Percentiles rank a stretch among this genome's conserved stretches.
phyloP scores from a whole-genome alignment of 345 rosid genomes.

The Syzygium jambos region DNA sequence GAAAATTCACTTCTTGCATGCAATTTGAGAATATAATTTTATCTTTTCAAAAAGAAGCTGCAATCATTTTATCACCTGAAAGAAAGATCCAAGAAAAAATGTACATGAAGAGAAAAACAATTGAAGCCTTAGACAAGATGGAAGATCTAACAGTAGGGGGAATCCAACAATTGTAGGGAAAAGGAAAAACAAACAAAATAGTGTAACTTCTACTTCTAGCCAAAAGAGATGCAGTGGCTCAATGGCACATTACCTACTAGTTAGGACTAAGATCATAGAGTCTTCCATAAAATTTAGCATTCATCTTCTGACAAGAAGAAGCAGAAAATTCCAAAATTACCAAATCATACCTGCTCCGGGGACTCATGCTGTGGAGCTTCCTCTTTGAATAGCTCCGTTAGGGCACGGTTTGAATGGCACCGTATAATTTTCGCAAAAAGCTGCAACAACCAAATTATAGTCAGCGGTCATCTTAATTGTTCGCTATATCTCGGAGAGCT shows the following conservation, averaged over 20 bases:
- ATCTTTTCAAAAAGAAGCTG: background rate
- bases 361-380: constrained; percentile 34
- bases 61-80: background rate
- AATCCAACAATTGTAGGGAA: background rate
- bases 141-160: background rate
- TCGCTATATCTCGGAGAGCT: background rate
- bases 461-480: background rate
- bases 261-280: background rate
- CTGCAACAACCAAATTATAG: background rate
- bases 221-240: background rate
- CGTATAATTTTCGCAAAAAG: constrained; percentile 27
- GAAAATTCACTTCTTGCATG: background rate
- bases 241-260: background rate
- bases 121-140: background rate
- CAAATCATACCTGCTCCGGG: constrained; percentile 48
- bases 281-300: background rate
- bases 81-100: background rate
- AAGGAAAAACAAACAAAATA: background rate
- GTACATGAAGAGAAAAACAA: background rate
- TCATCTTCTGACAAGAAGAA: background rate
- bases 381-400: constrained; percentile 24
- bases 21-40: background rate
- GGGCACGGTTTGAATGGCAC: constrained; percentile 28
- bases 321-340: background rate
- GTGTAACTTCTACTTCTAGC: background rate